Evolutionary conservation across 2,329 filamentous ascomycete species (phyloP), one percentile per base, ranked within the genome.

Genomic region (Fusarium marasasianum): DNA sequence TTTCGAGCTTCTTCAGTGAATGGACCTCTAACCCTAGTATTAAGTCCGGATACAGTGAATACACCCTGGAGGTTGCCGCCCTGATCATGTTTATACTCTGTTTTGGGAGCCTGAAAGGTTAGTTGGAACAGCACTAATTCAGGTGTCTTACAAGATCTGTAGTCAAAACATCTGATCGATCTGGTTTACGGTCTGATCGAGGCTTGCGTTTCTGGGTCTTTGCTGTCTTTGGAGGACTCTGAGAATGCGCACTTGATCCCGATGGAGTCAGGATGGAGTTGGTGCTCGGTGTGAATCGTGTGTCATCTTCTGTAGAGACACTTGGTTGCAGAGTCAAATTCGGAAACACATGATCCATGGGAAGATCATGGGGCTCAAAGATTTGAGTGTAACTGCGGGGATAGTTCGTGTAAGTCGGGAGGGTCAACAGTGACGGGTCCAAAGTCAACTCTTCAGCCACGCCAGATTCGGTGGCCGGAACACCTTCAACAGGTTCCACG

Each of bases 181-280:
- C 26, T 3, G 26, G 13, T 15, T 48, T 48, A 6, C 20, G 45
- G 0, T 22, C 20, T 22, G 26, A 10, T 3, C 13, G 18, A 0
- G 45, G 26, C 0, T 31, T 48, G 45, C 20, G 45, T 8, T 31
- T 48, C 20, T 24, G 43, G 3, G 18, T 20, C 4, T 48, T 48
- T 1, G 0, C 45, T 29, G 20, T 9, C 10, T 20, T 22, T 3
- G 45, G 45, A 8, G 45, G 45, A 31, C 45, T 48, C 1, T 48
- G 26, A 6, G 45, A 48, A 31, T 48, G 26, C 6, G 20, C 26
- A 48, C 45, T 48, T 2, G 45, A 48, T 6, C 26, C 45, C 5
- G 44, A 29, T 0, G 45, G 45, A 31, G 45, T 48, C 13, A 48
- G 1, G 14, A 48, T 48, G 0, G 26, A 48, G 26, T 48, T 48